Base-by-base conservation (phyloP, 129 eudicot species). In the Arctium minus region DNA sequence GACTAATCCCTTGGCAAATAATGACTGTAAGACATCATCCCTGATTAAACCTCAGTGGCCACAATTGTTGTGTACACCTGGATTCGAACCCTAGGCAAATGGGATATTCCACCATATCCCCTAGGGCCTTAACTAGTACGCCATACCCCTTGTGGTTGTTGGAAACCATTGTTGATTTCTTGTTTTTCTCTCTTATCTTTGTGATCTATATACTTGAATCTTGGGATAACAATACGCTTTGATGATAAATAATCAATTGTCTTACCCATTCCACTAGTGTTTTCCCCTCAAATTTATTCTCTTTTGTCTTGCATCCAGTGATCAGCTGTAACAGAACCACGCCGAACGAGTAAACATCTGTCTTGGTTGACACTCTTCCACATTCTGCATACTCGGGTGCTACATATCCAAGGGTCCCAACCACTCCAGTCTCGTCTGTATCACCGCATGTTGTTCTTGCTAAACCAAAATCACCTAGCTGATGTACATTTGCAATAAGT, bases 401-500 rank as follows among this genome's bases (percentile, higher is more conserved):
- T 72, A 93, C 72, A 44, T 93, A 93, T 78, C 96, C 96, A 48
- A 93, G 85, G 35, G 97, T 93, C 40, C 96, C 96, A 69, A 93
- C 96, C 82, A 93, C 89, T 12, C 89, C 81, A n/a, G 85, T 87
- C 44, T 79, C 88, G 32, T 86, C 87, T 30, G 86, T 65, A 84
- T 88, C 92, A 75, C 82, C 90, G 36, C 88, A 70, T 12, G 79
- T 83, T 10, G 81, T 87, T 81, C 93, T 90, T 50, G 97, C 97
- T 69, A 92, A 92, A 39, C 97, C 97, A 60, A 91, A 91, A 81
- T 93, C 96, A 86, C 97, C 96, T 39, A 93, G 80, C 97, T 92
- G 84, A 73, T 76, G 8, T 64, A 79, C 72, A 44, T 50, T 2
- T 0, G 22, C 27, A 4, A 29, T 29, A 62, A 69, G 75, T 70